Percentiles rank a stretch among this genome's conserved stretches.
Evolutionary conservation across 371 early-diverging fungal species (phyloP).

Genomic region (Mortierella sp.): DNA sequence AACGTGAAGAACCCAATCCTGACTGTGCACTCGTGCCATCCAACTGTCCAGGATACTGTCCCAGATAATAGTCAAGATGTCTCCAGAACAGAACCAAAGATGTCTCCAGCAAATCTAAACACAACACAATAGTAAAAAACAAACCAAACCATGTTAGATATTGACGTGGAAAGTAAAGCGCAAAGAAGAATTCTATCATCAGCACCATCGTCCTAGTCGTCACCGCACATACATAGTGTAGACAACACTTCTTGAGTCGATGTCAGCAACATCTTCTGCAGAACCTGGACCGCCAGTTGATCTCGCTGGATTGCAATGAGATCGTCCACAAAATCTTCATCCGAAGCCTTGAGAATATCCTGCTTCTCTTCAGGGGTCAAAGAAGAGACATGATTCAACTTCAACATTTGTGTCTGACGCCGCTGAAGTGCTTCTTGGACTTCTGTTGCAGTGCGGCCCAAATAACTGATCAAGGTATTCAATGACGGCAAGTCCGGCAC

Average conservation of each 20-base stretch:
- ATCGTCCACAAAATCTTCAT: conserved; percentile 48
- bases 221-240: conserved; percentile 38
- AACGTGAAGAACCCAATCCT: conserved; percentile 41
- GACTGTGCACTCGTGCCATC: conserved; percentile 31
- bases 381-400: conserved; percentile 28
- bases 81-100: conserved; percentile 65
- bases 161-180: too few species aligned
- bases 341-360: conserved; percentile 55
- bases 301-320: conserved; percentile 59
- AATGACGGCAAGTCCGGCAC: conserved; percentile 35
- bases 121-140: not conserved
- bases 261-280: conserved; percentile 46
- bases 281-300: conserved; percentile 57
- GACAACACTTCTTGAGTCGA: conserved; percentile 54
- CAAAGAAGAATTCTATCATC: too few species aligned
- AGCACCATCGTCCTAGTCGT: not conserved
- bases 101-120: conserved; percentile 61
- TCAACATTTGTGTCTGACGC: conserved; percentile 33
- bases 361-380: conserved; percentile 54
- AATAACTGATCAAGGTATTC: conserved; percentile 23
- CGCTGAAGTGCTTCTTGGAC: conserved; percentile 36
- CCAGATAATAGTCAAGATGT: conserved; percentile 59
- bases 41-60: conserved; percentile 37
- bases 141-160: too few species aligned
- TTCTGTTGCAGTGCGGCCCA: conserved; percentile 31